Conservation (phyloP, 2,329 filamentous ascomycete genomes). For the Talaromyces sp. region DNA sequence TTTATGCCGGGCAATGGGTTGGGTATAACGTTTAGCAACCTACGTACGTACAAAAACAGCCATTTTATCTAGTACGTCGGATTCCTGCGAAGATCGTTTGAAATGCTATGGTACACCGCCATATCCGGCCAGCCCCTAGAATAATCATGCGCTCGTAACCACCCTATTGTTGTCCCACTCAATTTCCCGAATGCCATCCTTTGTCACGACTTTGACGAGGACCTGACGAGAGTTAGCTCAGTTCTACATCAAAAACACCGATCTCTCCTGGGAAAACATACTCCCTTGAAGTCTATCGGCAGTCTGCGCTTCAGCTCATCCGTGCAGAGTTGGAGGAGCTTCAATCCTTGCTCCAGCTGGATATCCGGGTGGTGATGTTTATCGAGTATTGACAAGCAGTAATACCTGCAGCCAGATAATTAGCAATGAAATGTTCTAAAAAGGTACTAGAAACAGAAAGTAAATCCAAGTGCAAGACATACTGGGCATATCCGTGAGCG, state of each 20-base stretch:
- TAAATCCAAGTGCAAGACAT: conserved; percentile 33
- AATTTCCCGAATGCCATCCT: conserved; percentile 82
- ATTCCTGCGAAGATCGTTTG: conserved; percentile 2
- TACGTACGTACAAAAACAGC: background rate
- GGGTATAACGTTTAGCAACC: background rate
- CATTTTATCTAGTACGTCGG: background rate
- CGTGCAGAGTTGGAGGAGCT: conserved; percentile 89
- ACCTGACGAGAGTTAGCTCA: conserved; percentile 30
- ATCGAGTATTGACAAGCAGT: conserved; percentile 94
- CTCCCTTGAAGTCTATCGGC: conserved; percentile 98
- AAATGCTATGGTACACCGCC: conserved; percentile 28
- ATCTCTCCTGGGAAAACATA: conserved; percentile 38
- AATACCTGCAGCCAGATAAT: conserved; percentile 58
- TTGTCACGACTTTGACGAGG: conserved; percentile 83
- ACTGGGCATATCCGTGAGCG: conserved; percentile 96
- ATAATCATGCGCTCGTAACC: conserved; percentile 40
- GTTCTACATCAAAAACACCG: background rate
- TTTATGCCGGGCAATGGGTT: background rate
- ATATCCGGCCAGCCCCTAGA: conserved; percentile 17
- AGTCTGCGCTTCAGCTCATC: conserved; percentile 95
- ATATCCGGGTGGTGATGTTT: conserved; percentile 98
- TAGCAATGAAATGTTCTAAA: background rate
- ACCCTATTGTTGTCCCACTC: conserved; percentile 75
- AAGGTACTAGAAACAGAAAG: too few species aligned
- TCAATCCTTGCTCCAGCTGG: conserved; percentile 78